Percentiles rank a stretch among this genome's conserved stretches.
Evolutionary conservation across 805 yeast genomes (phyloP).

Genomic region (Wickerhamiella sorbophila): DNA sequence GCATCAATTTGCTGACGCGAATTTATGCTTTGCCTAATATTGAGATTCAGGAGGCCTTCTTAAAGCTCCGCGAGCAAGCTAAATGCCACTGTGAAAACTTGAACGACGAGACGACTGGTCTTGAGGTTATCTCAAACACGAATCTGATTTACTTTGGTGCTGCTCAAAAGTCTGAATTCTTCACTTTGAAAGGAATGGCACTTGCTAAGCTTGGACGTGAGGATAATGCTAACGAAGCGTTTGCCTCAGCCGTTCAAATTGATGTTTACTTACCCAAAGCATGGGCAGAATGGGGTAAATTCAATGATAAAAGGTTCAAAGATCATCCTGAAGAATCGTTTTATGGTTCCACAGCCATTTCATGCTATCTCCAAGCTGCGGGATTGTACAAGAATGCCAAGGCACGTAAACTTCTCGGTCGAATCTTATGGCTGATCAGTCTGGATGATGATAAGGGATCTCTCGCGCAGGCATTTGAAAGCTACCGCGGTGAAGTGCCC

Average conservation of each 20-base stretch:
- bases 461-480: constrained; percentile 74
- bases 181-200: constrained; percentile 96
- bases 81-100: constrained; percentile 92
- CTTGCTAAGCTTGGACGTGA: constrained; percentile 76
- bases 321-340: constrained; percentile 69
- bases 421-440: constrained; percentile 86
- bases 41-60: constrained; percentile 94
- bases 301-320: constrained; percentile 75
- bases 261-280: constrained; percentile 92
- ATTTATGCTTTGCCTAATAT: constrained; percentile 93
- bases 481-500: constrained; percentile 90
- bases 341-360: constrained; percentile 83
- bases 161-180: constrained; percentile 95
- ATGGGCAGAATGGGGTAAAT: constrained; percentile 99
- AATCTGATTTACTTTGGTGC: constrained; percentile 92
- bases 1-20: constrained; percentile 81
- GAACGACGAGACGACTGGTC: constrained; percentile 80
- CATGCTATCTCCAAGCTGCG: constrained; percentile 95
- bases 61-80: constrained; percentile 92
- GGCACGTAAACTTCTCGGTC: constrained; percentile 71
- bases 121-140: constrained; percentile 93
- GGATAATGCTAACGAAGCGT: constrained; percentile 95
- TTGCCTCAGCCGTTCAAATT: constrained; percentile 94
- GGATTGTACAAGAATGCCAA: constrained; percentile 88
- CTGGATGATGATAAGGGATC: constrained; percentile 76